Evolutionary conservation across 768 basidiomycete genomes (phyloP), one percentile per base, ranked within the genome.

Genomic region (Mycena chlorophos): DNA sequence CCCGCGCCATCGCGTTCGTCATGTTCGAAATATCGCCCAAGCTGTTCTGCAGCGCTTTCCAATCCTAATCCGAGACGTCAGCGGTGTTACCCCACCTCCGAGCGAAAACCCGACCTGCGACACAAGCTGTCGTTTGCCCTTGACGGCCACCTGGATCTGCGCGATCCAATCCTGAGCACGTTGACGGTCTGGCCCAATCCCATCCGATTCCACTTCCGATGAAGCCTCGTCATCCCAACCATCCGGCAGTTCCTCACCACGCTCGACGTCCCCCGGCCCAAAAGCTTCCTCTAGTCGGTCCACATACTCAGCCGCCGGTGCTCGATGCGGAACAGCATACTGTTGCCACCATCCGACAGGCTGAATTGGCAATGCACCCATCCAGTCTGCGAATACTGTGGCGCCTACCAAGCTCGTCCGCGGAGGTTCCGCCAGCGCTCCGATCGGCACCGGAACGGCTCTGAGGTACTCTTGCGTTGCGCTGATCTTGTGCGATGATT

Each of bases 211-310:
- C 47, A 6, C 29, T 2, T 54, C n/a, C 6, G 17, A 6, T n/a
- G 19, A 17, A 13, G 20, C 20, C 12, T 51, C 23, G 37, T 23
- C 50, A 17, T 27, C 22, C 14, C 27, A 17, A 19, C 52, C 38
- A 54, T 61, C 26, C 31, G 3, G 8, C 58, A 34, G 17, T 17
- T 34, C 59, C 46, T 61, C 53, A 30, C 60, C 60, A 17, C 60
- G 56, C 50, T 49, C 19, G 19, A 30, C 50, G 34, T 52, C 54
- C 37, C 60, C 60, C 19, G 60, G 25, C 13, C 60, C 60, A 23
- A 61, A 61, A 37, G 39, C 22, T 1, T 61, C 60, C 19, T 48
- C 38, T 5, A 61, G 49, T 26, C 53, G 28, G 19, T 26, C 49
- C 3, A 42, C 23, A 38, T 55, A 57, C 14, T 48, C 45, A 40